Evolutionary conservation across 2,329 filamentous ascomycete species (phyloP).

Genomic region (Alternaria sp.): DNA sequence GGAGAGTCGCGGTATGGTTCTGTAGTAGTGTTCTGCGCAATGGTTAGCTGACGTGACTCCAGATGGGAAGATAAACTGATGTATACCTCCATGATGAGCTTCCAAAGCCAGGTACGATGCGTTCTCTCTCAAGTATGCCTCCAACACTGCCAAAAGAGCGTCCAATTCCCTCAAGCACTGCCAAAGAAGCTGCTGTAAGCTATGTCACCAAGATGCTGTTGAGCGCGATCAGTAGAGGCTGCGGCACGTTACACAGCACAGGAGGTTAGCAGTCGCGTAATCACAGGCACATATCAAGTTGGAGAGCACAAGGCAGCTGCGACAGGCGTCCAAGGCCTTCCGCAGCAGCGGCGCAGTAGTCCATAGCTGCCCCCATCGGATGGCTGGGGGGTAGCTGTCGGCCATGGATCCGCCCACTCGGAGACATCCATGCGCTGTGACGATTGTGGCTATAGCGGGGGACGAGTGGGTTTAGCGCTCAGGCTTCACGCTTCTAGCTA

Average conservation of each 20-base stretch:
- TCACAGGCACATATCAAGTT: slow-evolving; percentile 3
- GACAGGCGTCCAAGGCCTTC: slow-evolving; percentile 8
- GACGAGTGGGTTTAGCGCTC: slow-evolving; percentile 7
- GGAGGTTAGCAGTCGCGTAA: slow-evolving; percentile 6
- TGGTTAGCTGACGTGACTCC: not conserved
- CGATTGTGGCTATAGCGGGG: slow-evolving; percentile 13
- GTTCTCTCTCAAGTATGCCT: not conserved
- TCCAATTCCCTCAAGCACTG: not conserved
- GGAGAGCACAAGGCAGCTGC: slow-evolving; percentile 6
- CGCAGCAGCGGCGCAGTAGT: slow-evolving; percentile 4
- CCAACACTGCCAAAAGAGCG: not conserved
- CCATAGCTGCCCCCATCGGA: slow-evolving; percentile 3
- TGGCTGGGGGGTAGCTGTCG: slow-evolving; percentile 8
- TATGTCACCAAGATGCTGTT: not conserved
- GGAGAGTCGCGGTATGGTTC: not conserved
- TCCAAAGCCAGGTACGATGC: not conserved
- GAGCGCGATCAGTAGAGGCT: slow-evolving; percentile 2
- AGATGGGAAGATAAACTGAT: not conserved
- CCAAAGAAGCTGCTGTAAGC: not conserved
- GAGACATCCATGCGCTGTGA: slow-evolving; percentile 4
- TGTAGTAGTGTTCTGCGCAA: slow-evolving; percentile 4
- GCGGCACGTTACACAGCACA: slow-evolving; percentile 6
- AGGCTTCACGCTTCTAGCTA: not conserved
- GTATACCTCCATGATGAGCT: slow-evolving; percentile 10
- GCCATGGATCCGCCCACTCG: not conserved